Base-by-base conservation (phyloP, 441 rosid species). In the Croton laevigatus region DNA sequence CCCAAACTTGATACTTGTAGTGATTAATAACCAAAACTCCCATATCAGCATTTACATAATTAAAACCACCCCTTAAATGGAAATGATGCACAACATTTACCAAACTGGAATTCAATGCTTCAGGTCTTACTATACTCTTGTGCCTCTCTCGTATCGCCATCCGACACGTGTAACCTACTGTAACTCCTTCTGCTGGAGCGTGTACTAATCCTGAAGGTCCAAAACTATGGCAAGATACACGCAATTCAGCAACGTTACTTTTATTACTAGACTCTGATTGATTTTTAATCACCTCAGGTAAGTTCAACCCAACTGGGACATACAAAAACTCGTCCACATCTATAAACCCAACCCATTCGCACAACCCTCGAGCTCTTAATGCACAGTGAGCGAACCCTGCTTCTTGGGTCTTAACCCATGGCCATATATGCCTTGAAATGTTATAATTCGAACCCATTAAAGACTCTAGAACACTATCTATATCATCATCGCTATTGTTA, bases 371-470 rank as follows among this genome's bases (percentile, higher is more conserved):
- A 0, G 93, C 94, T 57, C 90, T 81, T 3, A 93, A 59, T 1
- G 96, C 93, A 6, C 98, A 93, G 38, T 91, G 90, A 0, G 97
- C 89, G 23, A 93, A 88, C 38, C 98, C 97, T 0, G 89, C 94
- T 66, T 93, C 97, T 44, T 91, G 98, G 36, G 96, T 82, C 83
- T 91, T 93, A 42, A 88, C 76, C 98, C 98, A 93, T 6, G 98
- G 98, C 98, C 98, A 89, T 0, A 81, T 22, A 55, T 89, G 94
- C 32, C 89, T 68, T 0, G 91, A 74, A 59, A 91, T 78, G 70
- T 86, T 88, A 72, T 75, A 84, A n/a, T 79, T 77, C 0, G 68
- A 73, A 0, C 36, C 38, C 0, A 54, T 44, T 11, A 93, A 76
- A 2, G 79, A 78, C 12, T 78, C 75, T 36, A 91, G 68, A 0